Base-by-base conservation (phyloP, 164 flowering plant species). In the Euptelea pleiosperma region DNA sequence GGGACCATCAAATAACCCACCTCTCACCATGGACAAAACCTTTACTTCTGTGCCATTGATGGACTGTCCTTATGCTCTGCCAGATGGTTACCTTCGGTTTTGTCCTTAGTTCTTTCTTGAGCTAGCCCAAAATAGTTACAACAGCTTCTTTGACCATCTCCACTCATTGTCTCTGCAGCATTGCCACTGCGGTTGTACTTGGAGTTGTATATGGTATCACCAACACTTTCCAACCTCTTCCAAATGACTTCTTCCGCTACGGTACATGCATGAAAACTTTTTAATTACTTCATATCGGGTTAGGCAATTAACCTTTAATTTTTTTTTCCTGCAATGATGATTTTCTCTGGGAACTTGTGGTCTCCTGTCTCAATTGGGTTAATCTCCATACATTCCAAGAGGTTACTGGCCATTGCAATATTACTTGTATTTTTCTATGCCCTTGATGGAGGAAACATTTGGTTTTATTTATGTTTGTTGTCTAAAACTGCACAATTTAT, bases 221-320 rank as follows among this genome's bases (percentile, higher is more conserved):
- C 42, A 80, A 70, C 67, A 62, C 73, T 16, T 80, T 71, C 56
- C 72, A 74, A 58, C 96, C 95, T 21, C 79, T 79, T 62, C 84
- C 96, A 18, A 84, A 85, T 70, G 96, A 91, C 64, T 4, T 87
- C 30, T 85, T 77, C 44, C 71, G 86, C 56, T 89, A 85, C 65
- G 89, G 96, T 91, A 85, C n/a, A 40, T 25, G 6, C 30, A 19
- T 45, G 34, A n/a, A n/a, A 10, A 39, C 12, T 36, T 19, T 44
- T 11, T 26, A 9, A 50, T 35, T 50, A n/a, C 2, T 12, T n/a
- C 25, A 29, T 8, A 31, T 21, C 8, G 16, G 19, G 8, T 30
- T 3, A 16, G n/a, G n/a, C n/a, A n/a, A n/a, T n/a, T n/a, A n/a
- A n/a, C n/a, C n/a, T n/a, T n/a, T 0, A 51, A 8, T 29, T 14